phyloP scores from a whole-genome alignment of 306 rosid species.

The Mimosa pudica region DNA sequence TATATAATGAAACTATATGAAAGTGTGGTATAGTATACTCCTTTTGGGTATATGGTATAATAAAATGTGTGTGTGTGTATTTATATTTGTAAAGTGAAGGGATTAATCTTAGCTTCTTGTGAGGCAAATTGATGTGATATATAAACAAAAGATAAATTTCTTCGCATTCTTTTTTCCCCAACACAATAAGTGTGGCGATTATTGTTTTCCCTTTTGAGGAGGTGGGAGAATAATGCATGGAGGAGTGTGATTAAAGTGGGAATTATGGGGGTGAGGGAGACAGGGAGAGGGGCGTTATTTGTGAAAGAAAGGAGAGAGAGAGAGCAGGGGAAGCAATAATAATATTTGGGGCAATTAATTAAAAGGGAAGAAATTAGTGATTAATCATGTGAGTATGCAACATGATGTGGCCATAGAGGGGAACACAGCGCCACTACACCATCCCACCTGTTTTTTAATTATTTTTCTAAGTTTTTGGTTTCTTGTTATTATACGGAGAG shows the following conservation, averaged over 20 bases:
- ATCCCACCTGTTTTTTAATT: slow-evolving; percentile 38
- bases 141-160: no score
- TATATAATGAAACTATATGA: no score
- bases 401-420: slow-evolving; percentile 44
- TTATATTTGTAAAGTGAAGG: background rate
- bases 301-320: slow-evolving; percentile 59
- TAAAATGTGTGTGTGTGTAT: background rate
- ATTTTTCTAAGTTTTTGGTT: background rate
- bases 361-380: background rate
- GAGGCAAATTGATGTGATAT: background rate
- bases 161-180: no score
- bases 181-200: no score
- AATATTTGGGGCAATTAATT: background rate
- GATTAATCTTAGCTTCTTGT: background rate
- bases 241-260: background rate
- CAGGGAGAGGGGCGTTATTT: slow-evolving; percentile 48
- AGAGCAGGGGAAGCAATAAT: background rate
- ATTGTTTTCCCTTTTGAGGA: no score
- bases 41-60: no score
- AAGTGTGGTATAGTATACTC: no score
- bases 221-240: background rate
- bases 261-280: slow-evolving; percentile 35
- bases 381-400: slow-evolving; percentile 41
- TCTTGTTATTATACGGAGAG: background rate
- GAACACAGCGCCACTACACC: slow-evolving; percentile 82